A percentile compares a stretch with the other conserved stretches of the same genome.
Evolutionary conservation across 2,329 filamentous ascomycete genomes (phyloP).

Genomic region (Didymella sp.): DNA sequence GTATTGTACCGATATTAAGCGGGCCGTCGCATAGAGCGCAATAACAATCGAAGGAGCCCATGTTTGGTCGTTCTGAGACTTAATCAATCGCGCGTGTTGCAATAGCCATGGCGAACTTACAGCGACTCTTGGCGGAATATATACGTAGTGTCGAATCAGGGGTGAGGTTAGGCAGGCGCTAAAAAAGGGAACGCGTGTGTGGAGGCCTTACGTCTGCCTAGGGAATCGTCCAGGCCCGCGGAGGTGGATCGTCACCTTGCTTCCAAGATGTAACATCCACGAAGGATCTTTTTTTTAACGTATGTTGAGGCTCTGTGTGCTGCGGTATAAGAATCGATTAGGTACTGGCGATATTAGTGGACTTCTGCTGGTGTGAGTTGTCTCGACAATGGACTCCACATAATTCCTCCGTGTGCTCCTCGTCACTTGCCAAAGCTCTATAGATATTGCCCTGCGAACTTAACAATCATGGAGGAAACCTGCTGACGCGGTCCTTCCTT

Average conservation of each 20-base stretch:
- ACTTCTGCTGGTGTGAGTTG: background rate
- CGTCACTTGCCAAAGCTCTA: no score
- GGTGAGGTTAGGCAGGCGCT: background rate
- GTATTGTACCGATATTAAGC: constrained; percentile 3
- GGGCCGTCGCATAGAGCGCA: constrained; percentile 28
- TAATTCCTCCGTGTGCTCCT: no score
- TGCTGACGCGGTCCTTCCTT: no score
- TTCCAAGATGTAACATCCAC: background rate
- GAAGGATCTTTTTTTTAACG: background rate
- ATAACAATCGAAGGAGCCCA: constrained; percentile 31
- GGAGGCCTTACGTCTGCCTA: background rate
- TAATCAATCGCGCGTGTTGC: background rate
- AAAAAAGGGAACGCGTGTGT: background rate
- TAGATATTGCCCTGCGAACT: no score
- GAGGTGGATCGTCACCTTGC: background rate
- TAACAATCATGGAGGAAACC: no score
- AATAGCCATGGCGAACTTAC: background rate
- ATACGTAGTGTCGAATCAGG: background rate
- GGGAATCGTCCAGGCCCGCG: background rate
- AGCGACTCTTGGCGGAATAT: background rate
- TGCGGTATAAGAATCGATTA: background rate
- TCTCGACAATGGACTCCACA: background rate
- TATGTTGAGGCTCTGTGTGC: background rate
- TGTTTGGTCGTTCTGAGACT: background rate
- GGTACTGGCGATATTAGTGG: background rate